Conservation (phyloP, 2,329 filamentous ascomycete genomes). For the Ascocoryne sarcoides region DNA sequence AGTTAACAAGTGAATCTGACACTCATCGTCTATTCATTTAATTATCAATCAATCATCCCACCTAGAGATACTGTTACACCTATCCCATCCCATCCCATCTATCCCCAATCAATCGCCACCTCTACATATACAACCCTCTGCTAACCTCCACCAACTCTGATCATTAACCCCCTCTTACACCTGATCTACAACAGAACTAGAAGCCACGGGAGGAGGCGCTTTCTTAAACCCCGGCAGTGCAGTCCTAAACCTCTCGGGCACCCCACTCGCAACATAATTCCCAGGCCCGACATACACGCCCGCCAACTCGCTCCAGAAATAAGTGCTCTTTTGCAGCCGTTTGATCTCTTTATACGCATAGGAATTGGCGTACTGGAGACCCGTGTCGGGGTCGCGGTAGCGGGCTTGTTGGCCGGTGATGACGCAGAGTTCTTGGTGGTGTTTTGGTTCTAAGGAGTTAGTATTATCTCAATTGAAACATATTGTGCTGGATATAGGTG, state of each 20-base stretch:
- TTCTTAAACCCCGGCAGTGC: neutral
- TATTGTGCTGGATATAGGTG: slow-evolving; percentile 9
- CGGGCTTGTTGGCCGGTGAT: slow-evolving; percentile 76
- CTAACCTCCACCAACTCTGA: too few relatives aligned
- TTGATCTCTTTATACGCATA: slow-evolving; percentile 78
- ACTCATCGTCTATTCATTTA: too few relatives aligned
- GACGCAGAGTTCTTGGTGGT: slow-evolving; percentile 50
- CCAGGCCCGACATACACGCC: slow-evolving; percentile 74
- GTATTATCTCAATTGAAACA: too few relatives aligned
- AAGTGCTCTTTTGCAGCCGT: slow-evolving; percentile 61
- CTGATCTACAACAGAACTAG: too few relatives aligned
- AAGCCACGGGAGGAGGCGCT: neutral
- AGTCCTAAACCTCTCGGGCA: slow-evolving; percentile 62
- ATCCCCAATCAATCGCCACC: too few relatives aligned
- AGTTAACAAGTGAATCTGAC: too few relatives aligned
- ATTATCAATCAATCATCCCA: too few relatives aligned
- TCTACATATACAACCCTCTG: too few relatives aligned
- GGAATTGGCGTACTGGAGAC: slow-evolving; percentile 69
- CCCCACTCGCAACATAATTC: slow-evolving; percentile 59
- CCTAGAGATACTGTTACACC: too few relatives aligned
- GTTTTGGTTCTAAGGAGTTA: slow-evolving; percentile 12
- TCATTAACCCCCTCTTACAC: too few relatives aligned
- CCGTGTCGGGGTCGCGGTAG: slow-evolving; percentile 79
- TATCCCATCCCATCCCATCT: too few relatives aligned
- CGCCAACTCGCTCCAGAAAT: slow-evolving; percentile 72